Conservation (phyloP, 108 stramenopile species). For the Parietichytrium sp. region DNA sequence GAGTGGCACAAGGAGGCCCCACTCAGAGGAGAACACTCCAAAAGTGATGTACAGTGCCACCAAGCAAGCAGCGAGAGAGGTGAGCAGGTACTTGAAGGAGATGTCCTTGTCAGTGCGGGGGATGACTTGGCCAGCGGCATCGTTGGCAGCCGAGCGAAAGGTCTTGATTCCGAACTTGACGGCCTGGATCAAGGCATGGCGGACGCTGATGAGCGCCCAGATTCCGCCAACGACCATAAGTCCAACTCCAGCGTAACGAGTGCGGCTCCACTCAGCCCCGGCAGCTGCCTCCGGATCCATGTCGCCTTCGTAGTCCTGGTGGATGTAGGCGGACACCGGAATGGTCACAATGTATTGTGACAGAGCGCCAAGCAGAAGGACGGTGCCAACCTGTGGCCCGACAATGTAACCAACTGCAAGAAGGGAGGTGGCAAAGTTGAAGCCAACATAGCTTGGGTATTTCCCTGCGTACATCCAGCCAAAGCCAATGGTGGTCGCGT, state of each 20-base stretch:
- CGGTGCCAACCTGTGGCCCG: not conserved
- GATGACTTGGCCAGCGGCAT: not conserved
- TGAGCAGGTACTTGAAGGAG: conserved; percentile 1
- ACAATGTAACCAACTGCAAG: conserved; percentile 30
- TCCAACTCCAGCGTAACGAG: conserved; percentile 19
- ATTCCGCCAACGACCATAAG: conserved; percentile 25
- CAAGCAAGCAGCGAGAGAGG: not conserved
- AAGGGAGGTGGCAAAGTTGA: conserved; percentile 22
- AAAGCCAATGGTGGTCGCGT: conserved; percentile 11
- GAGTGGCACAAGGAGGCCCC: conserved; percentile 8
- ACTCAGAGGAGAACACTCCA: not conserved
- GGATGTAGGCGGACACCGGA: conserved; percentile 16
- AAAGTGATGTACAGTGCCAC: conserved; percentile 14
- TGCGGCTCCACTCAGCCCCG: not conserved
- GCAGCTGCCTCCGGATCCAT: not conserved
- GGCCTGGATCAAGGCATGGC: not conserved
- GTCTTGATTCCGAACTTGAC: conserved; percentile 25
- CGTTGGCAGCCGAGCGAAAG: not conserved
- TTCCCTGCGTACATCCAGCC: conserved; percentile 26
- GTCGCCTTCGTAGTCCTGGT: conserved; percentile 13
- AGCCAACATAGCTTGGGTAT: conserved; percentile 27
- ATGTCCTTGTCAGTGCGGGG: not conserved
- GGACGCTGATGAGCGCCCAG: conserved; percentile 1
- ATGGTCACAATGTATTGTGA: conserved; percentile 21
- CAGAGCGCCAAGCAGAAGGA: conserved; percentile 27